A percentile compares a stretch with the other conserved stretches of the same genome.
phyloP scores from a whole-genome alignment of 2,329 filamentous ascomycete species.

The Scedosporium dehoogii region DNA sequence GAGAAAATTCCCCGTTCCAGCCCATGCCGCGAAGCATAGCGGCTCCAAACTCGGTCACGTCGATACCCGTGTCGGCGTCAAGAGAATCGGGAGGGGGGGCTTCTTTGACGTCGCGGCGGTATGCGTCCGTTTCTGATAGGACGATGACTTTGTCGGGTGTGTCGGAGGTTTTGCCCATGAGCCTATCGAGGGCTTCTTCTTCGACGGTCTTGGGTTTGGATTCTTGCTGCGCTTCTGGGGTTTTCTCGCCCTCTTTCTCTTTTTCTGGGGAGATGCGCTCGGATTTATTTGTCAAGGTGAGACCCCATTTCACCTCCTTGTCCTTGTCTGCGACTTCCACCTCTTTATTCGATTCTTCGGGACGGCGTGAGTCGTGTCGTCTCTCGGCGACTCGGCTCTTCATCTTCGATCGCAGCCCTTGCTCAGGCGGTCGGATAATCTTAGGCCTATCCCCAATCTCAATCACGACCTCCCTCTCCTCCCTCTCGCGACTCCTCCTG shows the following conservation, averaged over 20 bases:
- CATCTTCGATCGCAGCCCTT: constrained; percentile 10
- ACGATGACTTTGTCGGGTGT: constrained; percentile 34
- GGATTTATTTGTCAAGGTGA: constrained; percentile 16
- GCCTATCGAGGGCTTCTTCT: constrained; percentile 53
- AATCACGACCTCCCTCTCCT: background rate
- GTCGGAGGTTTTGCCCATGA: constrained; percentile 45
- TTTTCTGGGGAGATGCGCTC: constrained; percentile 7
- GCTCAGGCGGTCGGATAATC: constrained; percentile 9
- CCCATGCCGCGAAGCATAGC: constrained; percentile 89
- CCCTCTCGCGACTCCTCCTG: background rate
- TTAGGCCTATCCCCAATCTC: constrained; percentile 6
- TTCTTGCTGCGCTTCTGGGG: constrained; percentile 2
- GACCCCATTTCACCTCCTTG: constrained; percentile 45
- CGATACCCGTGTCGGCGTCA: constrained; percentile 78
- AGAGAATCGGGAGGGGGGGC: constrained; percentile 69
- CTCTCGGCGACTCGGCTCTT: background rate
- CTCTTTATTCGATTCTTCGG: constrained; percentile 15
- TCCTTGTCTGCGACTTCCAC: constrained; percentile 34
- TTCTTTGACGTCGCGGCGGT: constrained; percentile 56
- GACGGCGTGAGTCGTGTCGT: no score
- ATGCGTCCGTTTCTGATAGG: constrained; percentile 56
- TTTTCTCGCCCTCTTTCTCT: background rate
- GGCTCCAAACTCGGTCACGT: constrained; percentile 90
- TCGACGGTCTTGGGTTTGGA: constrained; percentile 21
- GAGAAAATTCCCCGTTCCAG: constrained; percentile 64